Evolutionary conservation across 2,329 filamentous ascomycete genomes (phyloP), one percentile per base, ranked within the genome.

Genomic region (Colletotrichum tropicicola): DNA sequence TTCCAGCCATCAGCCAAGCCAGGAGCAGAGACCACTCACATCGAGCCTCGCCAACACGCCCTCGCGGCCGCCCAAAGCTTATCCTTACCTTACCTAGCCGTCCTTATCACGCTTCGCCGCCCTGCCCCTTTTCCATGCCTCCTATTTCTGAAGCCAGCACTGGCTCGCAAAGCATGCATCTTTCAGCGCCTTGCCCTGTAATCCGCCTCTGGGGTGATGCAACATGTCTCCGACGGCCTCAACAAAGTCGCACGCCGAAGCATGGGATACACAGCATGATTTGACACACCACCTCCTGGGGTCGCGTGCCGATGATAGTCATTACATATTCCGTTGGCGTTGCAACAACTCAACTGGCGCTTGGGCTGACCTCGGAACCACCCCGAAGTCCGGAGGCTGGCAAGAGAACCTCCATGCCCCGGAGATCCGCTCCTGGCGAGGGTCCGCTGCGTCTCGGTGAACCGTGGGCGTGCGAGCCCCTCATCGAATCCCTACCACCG

Each of bases 361-460:
- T 61, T 61, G 32, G 48, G 48, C 47, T 53, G 54, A 23, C 59
- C 57, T 59, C 54, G 48, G 41, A 60, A 54, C 27, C 56, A 55
- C 57, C 57, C 61, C 61, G 43, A 65, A 65, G 61, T 61, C 61
- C 49, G 61, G 56, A 61, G 57, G 61, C 43, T 55, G 57, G 44
- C 28, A 55, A 25, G 27, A 43, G 37, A 44, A 35, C 61, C 49
- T 61, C 61, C 35, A 65, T 39, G 61, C 56, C 61, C 61, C 61
- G 56, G 56, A 61, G 56, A 60, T 65, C 61, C 61, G 56, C 61
- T 49, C 56, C 23, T 44, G 25, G 28, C n/a, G 27, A 30, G 56
- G 61, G 32, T 49, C 61, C 28, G 56, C 61, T 55, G 57, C 61
- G 56, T 54, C 49, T 54, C 57, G 49, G 49, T 60, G 49, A 55